Conservation (phyloP, 2,329 filamentous ascomycete genomes). For the Byssothecium circinans region DNA sequence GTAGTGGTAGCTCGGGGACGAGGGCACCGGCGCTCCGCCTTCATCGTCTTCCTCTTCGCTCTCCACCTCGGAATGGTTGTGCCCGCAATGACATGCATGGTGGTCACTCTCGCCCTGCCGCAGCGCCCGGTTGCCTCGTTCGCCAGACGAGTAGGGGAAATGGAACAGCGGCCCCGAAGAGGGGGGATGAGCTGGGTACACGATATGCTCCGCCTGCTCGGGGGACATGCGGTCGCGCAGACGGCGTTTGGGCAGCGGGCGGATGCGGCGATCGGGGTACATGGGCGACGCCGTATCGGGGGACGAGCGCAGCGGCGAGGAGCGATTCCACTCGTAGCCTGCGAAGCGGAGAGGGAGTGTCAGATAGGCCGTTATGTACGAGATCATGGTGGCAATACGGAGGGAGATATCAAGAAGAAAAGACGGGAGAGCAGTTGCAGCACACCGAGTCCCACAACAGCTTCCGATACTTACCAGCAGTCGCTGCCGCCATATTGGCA, state of each 20-base stretch:
- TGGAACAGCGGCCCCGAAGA: conserved; percentile 75
- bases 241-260: conserved; percentile 85
- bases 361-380: conserved; percentile 34
- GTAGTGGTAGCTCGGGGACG: conserved; percentile 45
- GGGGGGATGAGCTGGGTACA: conserved; percentile 76
- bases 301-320: conserved; percentile 44
- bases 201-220: conserved; percentile 78
- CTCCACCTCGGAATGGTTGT: conserved; percentile 54
- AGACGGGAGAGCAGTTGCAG: conserved; percentile 23
- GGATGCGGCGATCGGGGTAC: conserved; percentile 88
- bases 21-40: conserved; percentile 44
- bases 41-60: conserved; percentile 61
- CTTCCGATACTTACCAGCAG: conserved; percentile 43
- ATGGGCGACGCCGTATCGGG: conserved; percentile 77
- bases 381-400: conserved; percentile 15
- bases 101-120: conserved; percentile 57
- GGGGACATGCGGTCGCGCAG: conserved; percentile 85
- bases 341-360: conserved; percentile 36
- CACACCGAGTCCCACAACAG: conserved; percentile 17
- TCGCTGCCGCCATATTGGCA: conserved; percentile 45
- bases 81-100: conserved; percentile 49
- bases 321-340: conserved; percentile 48
- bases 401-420: conserved; percentile 19
- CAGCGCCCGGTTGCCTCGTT: conserved; percentile 30
- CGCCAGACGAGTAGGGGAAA: conserved; percentile 56